phyloP scores from a whole-genome alignment of 2,329 filamentous ascomycete genomes.

The Cladosporium sp. region DNA sequence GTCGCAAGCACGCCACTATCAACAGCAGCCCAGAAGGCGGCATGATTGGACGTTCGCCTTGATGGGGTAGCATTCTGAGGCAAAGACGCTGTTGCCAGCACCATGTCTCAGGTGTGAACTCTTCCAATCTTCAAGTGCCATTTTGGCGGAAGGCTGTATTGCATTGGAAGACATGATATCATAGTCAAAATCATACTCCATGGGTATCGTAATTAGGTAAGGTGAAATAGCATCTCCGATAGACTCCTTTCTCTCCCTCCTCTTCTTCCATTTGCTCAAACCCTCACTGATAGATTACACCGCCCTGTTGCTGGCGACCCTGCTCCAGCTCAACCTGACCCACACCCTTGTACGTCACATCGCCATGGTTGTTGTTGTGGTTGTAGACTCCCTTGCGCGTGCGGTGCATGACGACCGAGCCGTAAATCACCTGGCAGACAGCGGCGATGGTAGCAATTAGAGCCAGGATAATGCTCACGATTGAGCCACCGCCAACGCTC shows the following conservation, averaged over 20 bases:
- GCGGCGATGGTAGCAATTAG: conserved; percentile 35
- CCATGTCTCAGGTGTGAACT: too few species aligned
- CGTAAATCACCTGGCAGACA: conserved; percentile 39
- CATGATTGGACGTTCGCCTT: too few species aligned
- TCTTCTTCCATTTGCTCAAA: background rate
- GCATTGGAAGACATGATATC: too few species aligned
- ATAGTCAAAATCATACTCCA: background rate
- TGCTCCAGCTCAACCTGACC: background rate
- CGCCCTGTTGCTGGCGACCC: background rate
- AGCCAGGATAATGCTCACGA: conserved; percentile 19
- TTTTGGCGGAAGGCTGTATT: too few species aligned
- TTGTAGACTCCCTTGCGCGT: conserved; percentile 31
- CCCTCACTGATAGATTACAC: background rate
- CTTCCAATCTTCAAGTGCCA: too few species aligned
- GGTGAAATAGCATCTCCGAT: background rate
- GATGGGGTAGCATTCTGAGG: too few species aligned
- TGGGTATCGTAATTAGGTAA: background rate
- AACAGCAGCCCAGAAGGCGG: too few species aligned
- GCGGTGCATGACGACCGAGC: conserved; percentile 33
- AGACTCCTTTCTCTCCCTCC: background rate
- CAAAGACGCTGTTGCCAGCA: too few species aligned
- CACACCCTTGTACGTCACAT: background rate
- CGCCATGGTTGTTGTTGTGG: background rate
- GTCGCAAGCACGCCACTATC: too few species aligned
- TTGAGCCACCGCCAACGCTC: background rate